phyloP scores from a whole-genome alignment of 768 basidiomycete species.

The Myochromella boudieri region DNA sequence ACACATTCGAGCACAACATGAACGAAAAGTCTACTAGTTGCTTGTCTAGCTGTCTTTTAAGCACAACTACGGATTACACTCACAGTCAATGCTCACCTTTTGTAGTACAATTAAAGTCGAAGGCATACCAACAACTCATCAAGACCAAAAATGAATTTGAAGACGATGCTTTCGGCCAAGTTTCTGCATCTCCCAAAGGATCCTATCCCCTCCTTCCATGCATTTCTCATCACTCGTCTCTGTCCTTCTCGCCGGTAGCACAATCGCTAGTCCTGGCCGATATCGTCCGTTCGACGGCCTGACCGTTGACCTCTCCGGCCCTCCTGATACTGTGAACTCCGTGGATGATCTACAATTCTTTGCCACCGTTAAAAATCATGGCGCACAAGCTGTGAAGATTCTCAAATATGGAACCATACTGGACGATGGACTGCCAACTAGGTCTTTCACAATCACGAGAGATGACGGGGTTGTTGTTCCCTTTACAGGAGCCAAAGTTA shows the following conservation, averaged over 20 bases:
- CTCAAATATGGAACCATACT: slow-evolving; percentile 49
- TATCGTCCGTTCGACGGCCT: slow-evolving; percentile 30
- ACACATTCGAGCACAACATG: too few relatives aligned
- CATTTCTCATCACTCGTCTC: slow-evolving; percentile 26
- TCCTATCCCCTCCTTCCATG: slow-evolving; percentile 18
- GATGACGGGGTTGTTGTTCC: slow-evolving; percentile 33
- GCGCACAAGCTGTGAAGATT: slow-evolving; percentile 37
- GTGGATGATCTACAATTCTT: slow-evolving; percentile 39
- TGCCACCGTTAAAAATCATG: slow-evolving; percentile 41
- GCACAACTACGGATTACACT: too few relatives aligned
- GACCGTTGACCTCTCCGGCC: slow-evolving; percentile 28
- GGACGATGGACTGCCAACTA: slow-evolving; percentile 40
- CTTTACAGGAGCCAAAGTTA: slow-evolving; percentile 46
- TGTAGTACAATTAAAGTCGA: too few relatives aligned
- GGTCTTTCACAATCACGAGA: slow-evolving; percentile 42
- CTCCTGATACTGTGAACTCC: slow-evolving; percentile 31
- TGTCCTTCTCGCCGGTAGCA: slow-evolving; percentile 26
- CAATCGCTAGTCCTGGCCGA: slow-evolving; percentile 32
- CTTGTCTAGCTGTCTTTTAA: too few relatives aligned
- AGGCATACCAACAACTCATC: too few relatives aligned
- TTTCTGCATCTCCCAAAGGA: not conserved
- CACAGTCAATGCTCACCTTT: too few relatives aligned
- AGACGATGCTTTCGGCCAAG: not conserved
- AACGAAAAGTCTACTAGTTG: too few relatives aligned
- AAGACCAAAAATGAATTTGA: not conserved